Conservation (phyloP, 1,284 basidiomycete species). For the Agroathelia rolfsii region DNA sequence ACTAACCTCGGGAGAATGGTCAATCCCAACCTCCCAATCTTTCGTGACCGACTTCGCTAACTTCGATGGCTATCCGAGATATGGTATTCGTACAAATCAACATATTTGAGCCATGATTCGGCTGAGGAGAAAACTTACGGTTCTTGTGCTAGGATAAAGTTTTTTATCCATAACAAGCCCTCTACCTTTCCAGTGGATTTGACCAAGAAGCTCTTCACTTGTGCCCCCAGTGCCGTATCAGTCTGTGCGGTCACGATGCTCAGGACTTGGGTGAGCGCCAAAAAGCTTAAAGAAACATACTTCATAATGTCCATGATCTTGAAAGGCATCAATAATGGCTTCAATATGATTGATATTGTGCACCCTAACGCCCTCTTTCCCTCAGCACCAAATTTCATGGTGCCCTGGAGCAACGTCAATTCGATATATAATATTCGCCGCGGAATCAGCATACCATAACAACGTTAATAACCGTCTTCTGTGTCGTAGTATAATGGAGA, state of each 20-base stretch:
- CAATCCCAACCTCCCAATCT: too few relatives aligned
- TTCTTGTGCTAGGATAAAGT: conserved; percentile 22
- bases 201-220: conserved; percentile 35
- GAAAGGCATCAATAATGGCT: conserved; percentile 47
- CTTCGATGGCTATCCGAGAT: too few relatives aligned
- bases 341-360: conserved; percentile 40
- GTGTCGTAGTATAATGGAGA: too few relatives aligned
- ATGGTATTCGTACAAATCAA: too few relatives aligned
- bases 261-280: too few relatives aligned
- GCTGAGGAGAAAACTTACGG: too few relatives aligned
- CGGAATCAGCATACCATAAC: conserved; percentile 28
- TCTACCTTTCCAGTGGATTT: conserved; percentile 25
- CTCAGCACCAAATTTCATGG: conserved; percentile 35
- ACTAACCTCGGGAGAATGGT: too few relatives aligned
- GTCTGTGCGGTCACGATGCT: conserved; percentile 40
- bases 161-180: conserved; percentile 38
- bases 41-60: too few relatives aligned
- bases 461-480: conserved; percentile 29
- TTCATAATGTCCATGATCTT: conserved; percentile 45
- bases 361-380: conserved; percentile 36
- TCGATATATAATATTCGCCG: neutral
- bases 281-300: too few relatives aligned
- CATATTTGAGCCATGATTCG: too few relatives aligned
- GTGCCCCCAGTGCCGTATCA: conserved; percentile 40
- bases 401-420: conserved; percentile 20